phyloP scores from a whole-genome alignment of 2,329 filamentous ascomycete genomes.

The Bipolaris cookei region DNA sequence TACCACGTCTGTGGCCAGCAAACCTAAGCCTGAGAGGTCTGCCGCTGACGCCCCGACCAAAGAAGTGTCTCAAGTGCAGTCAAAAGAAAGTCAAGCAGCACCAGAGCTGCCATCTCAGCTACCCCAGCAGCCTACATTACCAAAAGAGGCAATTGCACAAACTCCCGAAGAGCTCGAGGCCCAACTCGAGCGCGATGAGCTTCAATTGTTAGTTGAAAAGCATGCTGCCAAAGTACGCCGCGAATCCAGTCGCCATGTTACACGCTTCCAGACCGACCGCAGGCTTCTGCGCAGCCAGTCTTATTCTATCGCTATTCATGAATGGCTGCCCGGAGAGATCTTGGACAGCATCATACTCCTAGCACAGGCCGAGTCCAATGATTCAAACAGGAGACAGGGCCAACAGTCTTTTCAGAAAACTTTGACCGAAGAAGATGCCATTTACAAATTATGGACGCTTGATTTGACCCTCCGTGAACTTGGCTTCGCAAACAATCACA shows the following conservation, averaged over 20 bases:
- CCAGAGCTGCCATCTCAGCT: conserved; percentile 14
- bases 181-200: conserved; percentile 86
- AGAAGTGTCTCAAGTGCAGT: conserved; percentile 11
- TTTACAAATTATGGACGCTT: conserved; percentile 82
- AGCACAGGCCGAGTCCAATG: conserved; percentile 66
- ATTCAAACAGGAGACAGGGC: conserved; percentile 58
- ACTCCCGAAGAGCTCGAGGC: conserved; percentile 88
- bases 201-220: conserved; percentile 87
- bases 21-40: conserved; percentile 61
- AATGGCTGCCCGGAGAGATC: conserved; percentile 82
- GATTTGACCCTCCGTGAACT: conserved; percentile 73
- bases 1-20: conserved; percentile 89
- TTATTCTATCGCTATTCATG: conserved; percentile 71
- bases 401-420: conserved; percentile 50
- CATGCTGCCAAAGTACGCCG: conserved; percentile 77
- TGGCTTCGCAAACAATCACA: conserved; percentile 63
- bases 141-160: conserved; percentile 52
- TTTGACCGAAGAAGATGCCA: conserved; percentile 75
- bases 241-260: conserved; percentile 77
- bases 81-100: conserved; percentile 23
- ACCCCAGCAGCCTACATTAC: conserved; percentile 25
- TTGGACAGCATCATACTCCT: conserved; percentile 78
- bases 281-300: conserved; percentile 81
- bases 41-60: conserved; percentile 26
- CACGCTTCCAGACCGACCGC: conserved; percentile 82